Evolutionary conservation across 345 rosid species (phyloP), one percentile per base, ranked within the genome.

Genomic region (Ailanthus altissimus): DNA sequence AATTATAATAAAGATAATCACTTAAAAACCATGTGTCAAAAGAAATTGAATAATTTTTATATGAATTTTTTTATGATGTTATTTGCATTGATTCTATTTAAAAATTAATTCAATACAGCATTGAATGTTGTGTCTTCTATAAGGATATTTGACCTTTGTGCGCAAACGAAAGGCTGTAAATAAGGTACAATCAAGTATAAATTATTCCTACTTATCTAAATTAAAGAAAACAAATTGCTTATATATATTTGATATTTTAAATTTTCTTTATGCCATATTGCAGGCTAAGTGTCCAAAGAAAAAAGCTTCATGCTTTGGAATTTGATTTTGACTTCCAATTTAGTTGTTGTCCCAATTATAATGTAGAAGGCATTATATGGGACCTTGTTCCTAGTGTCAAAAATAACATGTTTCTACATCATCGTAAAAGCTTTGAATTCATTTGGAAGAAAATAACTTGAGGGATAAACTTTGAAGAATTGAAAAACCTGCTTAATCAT

Each of bases 391-490:
- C 97, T 63, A 88, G 89, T 23, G 67, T 81, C 1, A 78, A 71
- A 28, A 82, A 77, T 68, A 83, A 75, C 58, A 53, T 95, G 90
- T 90, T 83, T 56, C 86, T 75, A 2, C 98, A 95, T 80, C 99
- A 93, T 78, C 86, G 75, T 32, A 92, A 93, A 53, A 97, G 94
- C 18, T 91, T 95, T 64, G 92, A 91, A 72, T 95, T 95, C 76
- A 77, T 93, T 6, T 93, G 98, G 98, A 87, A 76, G 21, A 93
- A 88, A 49, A 59, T 94, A 45, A 94, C 89, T 0, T 94, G 98
- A 25, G 88, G 86, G 12, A 85, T 86, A 11, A 1, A 73, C 36
- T 81, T 90, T 32, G 83, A 87, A 5, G 81, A 91, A 80, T 69
- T 92, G 79, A 79, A 86, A 45, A 93, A 93, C 80, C 88, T 91